Base-by-base conservation (phyloP, 352 stramenopile genomes). In the Blastocystis sp. region DNA sequence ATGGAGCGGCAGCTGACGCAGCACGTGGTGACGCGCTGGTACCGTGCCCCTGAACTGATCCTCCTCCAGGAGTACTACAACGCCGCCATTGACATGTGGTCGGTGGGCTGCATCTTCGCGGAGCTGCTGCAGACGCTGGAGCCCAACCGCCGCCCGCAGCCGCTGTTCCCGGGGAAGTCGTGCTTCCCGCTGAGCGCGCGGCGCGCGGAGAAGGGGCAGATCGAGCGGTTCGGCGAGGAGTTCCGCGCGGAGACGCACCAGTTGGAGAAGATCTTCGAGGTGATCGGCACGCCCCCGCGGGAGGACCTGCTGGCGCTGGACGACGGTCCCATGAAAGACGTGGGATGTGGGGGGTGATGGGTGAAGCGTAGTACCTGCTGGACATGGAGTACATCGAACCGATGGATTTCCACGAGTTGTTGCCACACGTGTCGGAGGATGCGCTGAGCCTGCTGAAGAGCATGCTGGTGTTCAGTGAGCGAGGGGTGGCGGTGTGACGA, bases 231-330 rank as follows among this genome's bases (percentile, higher is more conserved):
- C n/a, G 79, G 90, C 61, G 70, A 89, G 28, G 74, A 89, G 28
- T 89, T 89, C 28, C 91, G 90, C 60, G 89, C 89, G 63, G 90
- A 92, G 79, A 90, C 76, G 38, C 82, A 96, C 74, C 95, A 98
- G 90, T 93, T 98, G 24, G 97, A 97, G 89, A 94, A 97, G 65
- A 98, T 98, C 84, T 97, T 98, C 87, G 95, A 96, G 82, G 94
- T 97, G 76, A 96, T 98, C 88, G 95, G 95, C 10, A 98, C 94
- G n/a, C 94, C 94, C 0, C 92, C 90, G 11, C 93, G 95, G 87
- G 76, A 28, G 6, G 28, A 28, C 1, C 21, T 17, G 34, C 19
- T 68, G 38, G 21, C 3, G 43, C 62, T 92, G 69, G 76, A 89
- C 57, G 63, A 81, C 34, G 65, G 62, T 21, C 71, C 68, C 34